Percentiles rank a stretch among this genome's conserved stretches.
Conservation (phyloP, 768 basidiomycete species). For the Podaxis sp. region DNA sequence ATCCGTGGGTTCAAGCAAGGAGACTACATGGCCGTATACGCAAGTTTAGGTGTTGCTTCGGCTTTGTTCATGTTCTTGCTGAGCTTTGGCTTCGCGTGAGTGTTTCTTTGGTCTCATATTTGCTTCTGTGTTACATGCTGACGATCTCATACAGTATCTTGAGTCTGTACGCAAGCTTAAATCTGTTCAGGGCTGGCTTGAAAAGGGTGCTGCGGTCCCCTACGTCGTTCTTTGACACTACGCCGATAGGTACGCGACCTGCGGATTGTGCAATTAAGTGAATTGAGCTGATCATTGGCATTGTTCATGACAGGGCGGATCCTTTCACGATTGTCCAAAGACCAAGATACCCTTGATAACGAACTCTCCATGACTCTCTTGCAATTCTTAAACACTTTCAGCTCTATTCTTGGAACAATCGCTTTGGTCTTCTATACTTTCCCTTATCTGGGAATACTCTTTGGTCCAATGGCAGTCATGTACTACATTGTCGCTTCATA, state of each 20-base stretch:
- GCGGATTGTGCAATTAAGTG: not conserved
- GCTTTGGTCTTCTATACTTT: constrained; percentile 67
- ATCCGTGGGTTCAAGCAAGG: constrained; percentile 57
- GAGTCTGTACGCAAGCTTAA: constrained; percentile 41
- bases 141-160: constrained; percentile 28
- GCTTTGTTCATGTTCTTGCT: constrained; percentile 52
- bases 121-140: not conserved
- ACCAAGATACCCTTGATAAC: constrained; percentile 58
- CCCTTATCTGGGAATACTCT: constrained; percentile 66
- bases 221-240: constrained; percentile 71
- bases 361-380: constrained; percentile 46
- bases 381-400: constrained; percentile 43
- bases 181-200: constrained; percentile 57
- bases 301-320: constrained; percentile 45
- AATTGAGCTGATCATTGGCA: not conserved
- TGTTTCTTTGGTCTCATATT: not conserved
- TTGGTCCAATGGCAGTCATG: constrained; percentile 49
- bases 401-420: constrained; percentile 51
- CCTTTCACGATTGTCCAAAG: constrained; percentile 57
- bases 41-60: constrained; percentile 45
- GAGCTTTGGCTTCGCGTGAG: constrained; percentile 50
- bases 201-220: constrained; percentile 59
- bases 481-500: constrained; percentile 56
- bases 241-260: constrained; percentile 52
- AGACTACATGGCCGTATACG: constrained; percentile 68